Percentiles rank a stretch among this genome's conserved stretches.
These are phyloP conservation scores for Euphorbia schlechtendalii DNA, from an alignment of 441 rosid species.

Conservation along the genomic window DNA sequence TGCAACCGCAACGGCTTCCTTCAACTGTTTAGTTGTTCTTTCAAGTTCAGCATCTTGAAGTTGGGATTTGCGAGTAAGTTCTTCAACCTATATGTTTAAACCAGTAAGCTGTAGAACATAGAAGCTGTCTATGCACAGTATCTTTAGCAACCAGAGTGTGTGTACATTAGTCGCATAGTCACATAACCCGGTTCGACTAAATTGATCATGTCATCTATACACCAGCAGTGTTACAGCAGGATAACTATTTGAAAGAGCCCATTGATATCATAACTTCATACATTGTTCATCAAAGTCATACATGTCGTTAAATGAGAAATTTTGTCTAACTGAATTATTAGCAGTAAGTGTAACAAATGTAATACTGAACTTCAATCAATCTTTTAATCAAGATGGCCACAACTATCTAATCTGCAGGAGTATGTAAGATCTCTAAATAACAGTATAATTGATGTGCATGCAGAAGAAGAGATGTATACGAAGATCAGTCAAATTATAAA, in stretches of 20 bases:
- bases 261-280: too few relatives aligned
- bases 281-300: neutral
- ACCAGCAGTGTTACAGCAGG: too few relatives aligned
- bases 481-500: conserved; percentile 6
- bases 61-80: conserved; percentile 68
- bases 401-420: neutral
- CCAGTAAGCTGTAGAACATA: too few relatives aligned
- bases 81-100: conserved; percentile 59
- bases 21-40: too few relatives aligned
- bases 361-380: neutral
- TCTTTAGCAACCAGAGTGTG: neutral
- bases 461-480: conserved; percentile 29
- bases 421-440: neutral
- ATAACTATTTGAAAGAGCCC: too few relatives aligned
- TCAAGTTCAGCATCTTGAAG: conserved; percentile 83
- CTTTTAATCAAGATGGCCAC: neutral
- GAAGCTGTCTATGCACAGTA: neutral
- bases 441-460: neutral
- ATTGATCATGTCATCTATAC: too few relatives aligned
- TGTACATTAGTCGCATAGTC: too few relatives aligned
- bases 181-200: too few relatives aligned
- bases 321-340: neutral
- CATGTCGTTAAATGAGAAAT: too few relatives aligned
- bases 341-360: neutral
- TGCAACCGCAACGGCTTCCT: conserved; percentile 76